Conservation (phyloP, 78 protist genomes). For the Paulinella micropora region DNA sequence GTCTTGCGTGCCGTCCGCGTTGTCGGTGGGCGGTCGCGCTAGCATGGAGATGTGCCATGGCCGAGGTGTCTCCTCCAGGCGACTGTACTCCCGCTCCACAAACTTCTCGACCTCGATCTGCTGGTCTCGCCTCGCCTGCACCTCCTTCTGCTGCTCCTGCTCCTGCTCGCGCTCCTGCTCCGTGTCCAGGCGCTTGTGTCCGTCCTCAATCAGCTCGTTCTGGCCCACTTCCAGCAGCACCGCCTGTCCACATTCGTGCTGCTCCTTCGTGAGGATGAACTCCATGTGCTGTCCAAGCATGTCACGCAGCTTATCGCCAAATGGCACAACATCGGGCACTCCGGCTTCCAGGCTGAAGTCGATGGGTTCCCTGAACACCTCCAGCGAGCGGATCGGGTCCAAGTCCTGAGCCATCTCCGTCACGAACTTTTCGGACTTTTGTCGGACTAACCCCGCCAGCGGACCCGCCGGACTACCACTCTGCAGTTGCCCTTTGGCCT, state of each 20-base stretch:
- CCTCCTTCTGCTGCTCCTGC: conserved; percentile 2
- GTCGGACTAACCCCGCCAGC: too few relatives aligned
- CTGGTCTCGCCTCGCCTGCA: not conserved
- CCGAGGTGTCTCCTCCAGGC: not conserved
- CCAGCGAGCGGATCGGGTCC: too few relatives aligned
- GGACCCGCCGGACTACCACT: too few relatives aligned
- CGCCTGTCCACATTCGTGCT: not conserved
- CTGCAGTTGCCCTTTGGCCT: too few relatives aligned
- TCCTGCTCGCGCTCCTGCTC: conserved; percentile 31
- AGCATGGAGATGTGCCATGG: not conserved
- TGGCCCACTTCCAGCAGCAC: not conserved
- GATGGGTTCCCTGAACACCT: conserved; percentile 7
- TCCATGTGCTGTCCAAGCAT: not conserved
- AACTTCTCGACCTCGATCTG: conserved; percentile 18
- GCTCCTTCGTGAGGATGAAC: conserved; percentile 3
- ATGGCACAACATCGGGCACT: not conserved
- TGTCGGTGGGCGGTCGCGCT: not conserved
- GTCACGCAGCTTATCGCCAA: not conserved
- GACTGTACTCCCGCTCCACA: conserved; percentile 17
- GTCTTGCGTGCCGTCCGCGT: not conserved
- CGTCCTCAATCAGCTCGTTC: not conserved
- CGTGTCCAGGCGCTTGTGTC: not conserved
- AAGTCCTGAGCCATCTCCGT: too few relatives aligned
- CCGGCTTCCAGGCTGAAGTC: conserved; percentile 9
- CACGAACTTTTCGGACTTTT: too few relatives aligned